Evolutionary conservation across 139 green algal genomes (phyloP).

Genomic region (Medakamo hakoo): DNA sequence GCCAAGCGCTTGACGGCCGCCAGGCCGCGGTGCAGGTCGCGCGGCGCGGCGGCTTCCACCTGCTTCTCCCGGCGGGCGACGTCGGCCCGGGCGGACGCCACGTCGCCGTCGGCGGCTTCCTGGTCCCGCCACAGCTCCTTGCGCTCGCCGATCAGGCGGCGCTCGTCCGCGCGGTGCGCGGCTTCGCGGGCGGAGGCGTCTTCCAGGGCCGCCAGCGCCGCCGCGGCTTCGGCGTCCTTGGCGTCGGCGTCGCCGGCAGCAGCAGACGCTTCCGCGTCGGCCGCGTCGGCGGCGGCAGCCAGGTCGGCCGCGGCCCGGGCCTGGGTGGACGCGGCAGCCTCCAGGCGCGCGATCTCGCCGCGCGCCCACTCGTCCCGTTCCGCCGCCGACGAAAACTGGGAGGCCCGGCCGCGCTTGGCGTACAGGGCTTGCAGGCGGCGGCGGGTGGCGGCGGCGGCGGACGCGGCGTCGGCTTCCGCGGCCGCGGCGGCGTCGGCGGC

Average conservation of each 20-base stretch:
- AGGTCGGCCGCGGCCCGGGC: not conserved
- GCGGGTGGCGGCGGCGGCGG: constrained; percentile 12
- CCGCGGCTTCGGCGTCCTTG: constrained; percentile 7
- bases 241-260: constrained; percentile 11
- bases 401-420: constrained; percentile 48
- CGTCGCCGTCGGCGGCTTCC: constrained; percentile 18
- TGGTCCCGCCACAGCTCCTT: constrained; percentile 34
- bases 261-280: constrained; percentile 5
- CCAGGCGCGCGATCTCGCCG: constrained; percentile 34
- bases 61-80: constrained; percentile 5
- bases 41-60: constrained; percentile 26
- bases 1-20: constrained; percentile 35
- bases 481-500: not conserved
- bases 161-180: constrained; percentile 6
- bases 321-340: not conserved
- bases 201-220: constrained; percentile 13
- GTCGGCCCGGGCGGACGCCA: not conserved
- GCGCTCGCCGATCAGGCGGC: constrained; percentile 23
- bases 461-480: not conserved
- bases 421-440: constrained; percentile 36
- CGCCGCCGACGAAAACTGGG: constrained; percentile 35
- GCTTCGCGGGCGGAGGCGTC: not conserved
- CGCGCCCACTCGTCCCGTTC: constrained; percentile 59
- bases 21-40: constrained; percentile 52
- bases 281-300: constrained; percentile 1